Base-by-base conservation (phyloP, 2,329 filamentous ascomycete genomes). In the Zymoseptoria ardabiliae region DNA sequence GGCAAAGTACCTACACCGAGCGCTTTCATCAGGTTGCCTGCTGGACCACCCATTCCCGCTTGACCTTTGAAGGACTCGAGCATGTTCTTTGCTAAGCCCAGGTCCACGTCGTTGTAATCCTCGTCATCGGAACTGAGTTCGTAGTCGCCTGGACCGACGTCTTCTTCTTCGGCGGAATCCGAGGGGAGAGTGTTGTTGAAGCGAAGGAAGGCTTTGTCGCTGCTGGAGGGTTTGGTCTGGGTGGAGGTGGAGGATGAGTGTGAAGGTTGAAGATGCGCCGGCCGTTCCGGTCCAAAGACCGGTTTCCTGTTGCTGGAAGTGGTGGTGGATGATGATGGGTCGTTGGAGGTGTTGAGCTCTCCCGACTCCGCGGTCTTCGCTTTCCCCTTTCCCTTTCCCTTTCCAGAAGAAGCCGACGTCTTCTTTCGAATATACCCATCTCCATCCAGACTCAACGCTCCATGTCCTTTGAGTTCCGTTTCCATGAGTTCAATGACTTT, bases 51-150 rank as follows among this genome's bases (percentile, higher is more conserved):
- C 78, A 88, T 84, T 11, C 94, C 94, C 19, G 81, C 90, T 73
- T 97, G 93, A 17, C 89, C 87, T 71, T 96, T 95, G 75, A 99
- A 92, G 68, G 90, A 93, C 73, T 97, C 91, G 1, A 99, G 79
- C 57, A 99, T 79, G 69, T 97, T 97, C 73, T 89, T 91, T 19
- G 90, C 91, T 22, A 99, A 79, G 62, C 94, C 93, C 66, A 91
- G 89, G 71, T 97, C 90, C 25, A 94, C 84, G 63, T 91, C 81
- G 4, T 94, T 82, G 56, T 88, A 85, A 41, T 35, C 52, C 7
- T 53, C 51, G 8, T 53, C 51, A 6, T 79, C 78, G 8, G 69
- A 82, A 48, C 66, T 69, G 13, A 71, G 60, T 56, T 72, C 71
- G 3, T 60, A 69, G 48, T 72, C 68, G 4, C 67, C 69, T 13